Evolutionary conservation across 371 early-diverging fungal species (phyloP), one percentile per base, ranked within the genome.

Genomic region (Apophysomyces ossiformis): DNA sequence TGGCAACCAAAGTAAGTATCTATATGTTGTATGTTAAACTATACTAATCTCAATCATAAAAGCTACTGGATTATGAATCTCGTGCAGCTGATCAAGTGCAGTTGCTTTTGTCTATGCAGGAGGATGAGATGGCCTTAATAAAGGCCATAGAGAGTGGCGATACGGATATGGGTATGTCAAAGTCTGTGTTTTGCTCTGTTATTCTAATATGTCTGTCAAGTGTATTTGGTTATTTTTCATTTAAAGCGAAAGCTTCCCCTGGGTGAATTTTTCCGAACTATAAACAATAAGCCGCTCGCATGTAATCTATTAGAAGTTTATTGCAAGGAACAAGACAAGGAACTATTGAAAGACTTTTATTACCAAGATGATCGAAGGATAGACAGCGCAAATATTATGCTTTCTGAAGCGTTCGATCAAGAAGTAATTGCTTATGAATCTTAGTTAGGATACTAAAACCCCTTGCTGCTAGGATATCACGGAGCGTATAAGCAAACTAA

Each of bases 111-210:
- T 91, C 93, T 39, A 96, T 99, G 96, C 83, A 93, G 65, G 90
- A 95, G 69, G 95, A 97, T 58, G 91, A 91, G 43, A 74, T 90
- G 1, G 96, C 98, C 0, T 83, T 99, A 63, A 76, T 86, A 13
- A 96, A 96, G 59, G 96, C 98, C 0, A 92, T 97, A 43, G 93
- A 93, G 58, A 96, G 97, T 69, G 96, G 96, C 0, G 96, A 99
- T 61, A 92, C 96, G 0, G 97, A 99, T 79, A 83, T 99, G 32
- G 90, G 94, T 90, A 80, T 65, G 60, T 65, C 67, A 35, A 11
- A 26, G 12, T 0, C 16, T 1, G 7, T 54, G 35, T 1, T n/a
- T 4, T 0, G 41, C 18, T 9, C 5, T 5, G 46, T 21, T 13
- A 37, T 18, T 54, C 32, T 16, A 15, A 15, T 44, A 39, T 37